Conservation (phyloP, 2,329 filamentous ascomycete species). For the Thielaviopsis cerberus region DNA sequence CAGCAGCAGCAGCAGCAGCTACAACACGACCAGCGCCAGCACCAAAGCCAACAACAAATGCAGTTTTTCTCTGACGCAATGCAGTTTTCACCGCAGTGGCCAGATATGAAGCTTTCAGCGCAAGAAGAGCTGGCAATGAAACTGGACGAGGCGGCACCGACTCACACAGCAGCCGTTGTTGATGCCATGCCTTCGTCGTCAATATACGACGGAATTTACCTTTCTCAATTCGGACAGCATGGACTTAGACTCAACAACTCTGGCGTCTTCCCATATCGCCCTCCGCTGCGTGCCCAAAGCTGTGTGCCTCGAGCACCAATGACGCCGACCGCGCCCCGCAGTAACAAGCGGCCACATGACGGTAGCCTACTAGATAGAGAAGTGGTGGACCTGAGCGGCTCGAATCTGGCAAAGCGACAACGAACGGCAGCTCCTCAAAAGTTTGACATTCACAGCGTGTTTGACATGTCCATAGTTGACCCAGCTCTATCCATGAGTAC, state of each 20-base stretch:
- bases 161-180: conserved; percentile 9
- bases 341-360: not conserved
- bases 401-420: not conserved
- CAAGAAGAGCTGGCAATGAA: conserved; percentile 2
- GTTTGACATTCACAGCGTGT: not conserved
- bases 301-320: not conserved
- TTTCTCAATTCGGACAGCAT: not conserved
- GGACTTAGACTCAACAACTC: not conserved
- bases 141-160: conserved; percentile 5
- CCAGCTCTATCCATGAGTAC: not conserved
- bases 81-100: not conserved
- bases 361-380: not conserved
- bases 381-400: not conserved
- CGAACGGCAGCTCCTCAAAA: not conserved
- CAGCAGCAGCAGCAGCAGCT: conserved; percentile 1
- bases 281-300: not conserved
- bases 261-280: not conserved
- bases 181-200: conserved; percentile 7
- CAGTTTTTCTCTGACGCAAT: not conserved
- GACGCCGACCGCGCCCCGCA: not conserved
- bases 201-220: not conserved
- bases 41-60: not conserved
- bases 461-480: not conserved
- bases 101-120: not conserved
- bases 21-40: not conserved